These are phyloP conservation scores for Clarireedia paspali DNA, from an alignment of 2,329 filamentous ascomycete genomes.

Conservation along the genomic window DNA sequence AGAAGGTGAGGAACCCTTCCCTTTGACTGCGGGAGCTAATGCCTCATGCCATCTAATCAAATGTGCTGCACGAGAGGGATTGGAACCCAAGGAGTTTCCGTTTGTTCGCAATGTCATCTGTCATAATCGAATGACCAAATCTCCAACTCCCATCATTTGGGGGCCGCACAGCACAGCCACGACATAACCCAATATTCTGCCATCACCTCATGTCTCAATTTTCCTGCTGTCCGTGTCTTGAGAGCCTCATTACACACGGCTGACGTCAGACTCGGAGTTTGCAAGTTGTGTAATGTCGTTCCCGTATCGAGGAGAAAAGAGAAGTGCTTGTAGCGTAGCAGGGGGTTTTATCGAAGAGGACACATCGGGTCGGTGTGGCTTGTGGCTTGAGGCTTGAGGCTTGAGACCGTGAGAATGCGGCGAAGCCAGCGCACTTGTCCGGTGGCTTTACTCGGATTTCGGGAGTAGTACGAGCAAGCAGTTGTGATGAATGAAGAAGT, in stretches of 20 bases:
- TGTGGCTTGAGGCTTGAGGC: neutral
- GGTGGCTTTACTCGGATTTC: neutral
- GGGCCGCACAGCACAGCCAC: neutral
- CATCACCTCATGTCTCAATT: neutral
- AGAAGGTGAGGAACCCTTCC: neutral
- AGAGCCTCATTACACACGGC: neutral
- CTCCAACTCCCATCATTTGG: neutral
- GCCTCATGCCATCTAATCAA: neutral
- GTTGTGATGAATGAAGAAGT: neutral
- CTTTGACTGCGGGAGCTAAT: neutral
- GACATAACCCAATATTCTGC: neutral
- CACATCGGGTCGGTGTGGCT: neutral
- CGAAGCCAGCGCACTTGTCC: neutral
- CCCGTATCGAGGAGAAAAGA: neutral
- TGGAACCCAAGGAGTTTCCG: neutral
- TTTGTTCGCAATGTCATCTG: neutral
- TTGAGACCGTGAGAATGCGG: neutral
- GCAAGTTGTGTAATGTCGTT: neutral
- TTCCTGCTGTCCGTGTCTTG: neutral
- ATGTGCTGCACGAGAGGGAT: neutral
- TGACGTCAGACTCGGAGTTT: neutral
- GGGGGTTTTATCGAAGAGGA: too few relatives aligned
- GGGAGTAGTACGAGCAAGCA: neutral
- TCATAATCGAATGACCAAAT: neutral
- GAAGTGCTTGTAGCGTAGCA: neutral